These are phyloP conservation scores for Phytophthora ramorum DNA, from an alignment of 352 stramenopile genomes.

Conservation along the genomic window DNA sequence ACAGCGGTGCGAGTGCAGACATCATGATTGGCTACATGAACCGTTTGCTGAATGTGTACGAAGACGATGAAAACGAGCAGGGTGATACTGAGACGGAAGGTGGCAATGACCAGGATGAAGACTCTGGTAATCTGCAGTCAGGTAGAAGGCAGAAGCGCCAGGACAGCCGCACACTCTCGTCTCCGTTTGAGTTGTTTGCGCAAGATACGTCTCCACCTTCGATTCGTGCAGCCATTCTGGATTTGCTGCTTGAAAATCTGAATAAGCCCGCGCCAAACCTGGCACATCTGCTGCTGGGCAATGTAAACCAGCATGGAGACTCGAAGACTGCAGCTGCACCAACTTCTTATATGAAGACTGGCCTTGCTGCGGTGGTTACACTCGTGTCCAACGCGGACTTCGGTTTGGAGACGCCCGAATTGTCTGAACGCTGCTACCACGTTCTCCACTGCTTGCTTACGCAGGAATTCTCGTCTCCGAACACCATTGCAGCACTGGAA, in stretches of 20 bases:
- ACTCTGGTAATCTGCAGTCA: conserved; percentile 42
- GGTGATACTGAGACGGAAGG: conserved; percentile 24
- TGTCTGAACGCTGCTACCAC: conserved; percentile 72
- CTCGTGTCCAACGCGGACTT: conserved; percentile 82
- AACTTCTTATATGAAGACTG: conserved; percentile 53
- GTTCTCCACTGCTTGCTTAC: conserved; percentile 71
- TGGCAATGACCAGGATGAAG: conserved; percentile 34
- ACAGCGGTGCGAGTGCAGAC: conserved; percentile 69
- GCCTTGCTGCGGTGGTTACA: conserved; percentile 71
- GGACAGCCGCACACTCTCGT: conserved; percentile 53
- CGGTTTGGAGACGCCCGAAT: conserved; percentile 62
- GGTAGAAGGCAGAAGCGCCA: conserved; percentile 50
- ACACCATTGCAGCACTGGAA: conserved; percentile 63
- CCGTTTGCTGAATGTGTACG: conserved; percentile 74
- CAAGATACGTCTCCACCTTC: conserved; percentile 48
- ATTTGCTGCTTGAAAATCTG: conserved; percentile 83
- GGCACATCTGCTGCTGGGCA: conserved; percentile 72
- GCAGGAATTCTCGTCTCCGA: conserved; percentile 71
- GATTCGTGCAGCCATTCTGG: conserved; percentile 73
- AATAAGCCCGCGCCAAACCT: conserved; percentile 79
- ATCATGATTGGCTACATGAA: conserved; percentile 85
- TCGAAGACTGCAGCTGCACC: conserved; percentile 29
- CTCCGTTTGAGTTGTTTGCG: conserved; percentile 54
- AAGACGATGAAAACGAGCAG: conserved; percentile 50
- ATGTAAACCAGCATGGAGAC: conserved; percentile 50